These are phyloP conservation scores for Myriosclerotinia curreyana DNA, from an alignment of 2,329 filamentous ascomycete genomes.

Conservation along the genomic window DNA sequence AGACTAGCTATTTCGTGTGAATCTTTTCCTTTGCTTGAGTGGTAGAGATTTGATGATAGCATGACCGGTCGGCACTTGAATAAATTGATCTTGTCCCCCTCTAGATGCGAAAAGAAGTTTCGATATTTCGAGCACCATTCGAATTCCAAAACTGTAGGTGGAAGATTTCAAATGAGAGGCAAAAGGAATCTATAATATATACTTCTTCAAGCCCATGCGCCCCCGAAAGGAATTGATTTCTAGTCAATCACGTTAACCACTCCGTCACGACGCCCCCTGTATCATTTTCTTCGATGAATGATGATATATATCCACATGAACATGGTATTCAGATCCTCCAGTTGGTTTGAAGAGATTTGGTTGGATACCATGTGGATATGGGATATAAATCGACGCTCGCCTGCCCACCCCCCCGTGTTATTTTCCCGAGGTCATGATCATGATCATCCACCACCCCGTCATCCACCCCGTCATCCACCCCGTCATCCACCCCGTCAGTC, in stretches of 20 bases:
- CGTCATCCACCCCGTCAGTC: too few relatives aligned
- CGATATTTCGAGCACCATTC: too few relatives aligned
- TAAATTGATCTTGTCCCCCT: too few relatives aligned
- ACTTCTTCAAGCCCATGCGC: neutral
- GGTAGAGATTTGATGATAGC: too few relatives aligned
- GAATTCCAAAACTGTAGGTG: too few relatives aligned
- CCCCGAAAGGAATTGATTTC: constrained; percentile 13
- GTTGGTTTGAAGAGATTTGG: neutral
- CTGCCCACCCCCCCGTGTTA: neutral
- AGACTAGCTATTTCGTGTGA: neutral
- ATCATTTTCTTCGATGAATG: fast-evolving
- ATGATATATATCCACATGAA: fast-evolving
- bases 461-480: too few relatives aligned
- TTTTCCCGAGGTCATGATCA: neutral
- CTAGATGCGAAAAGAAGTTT: too few relatives aligned
- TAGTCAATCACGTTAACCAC: constrained; percentile 15
- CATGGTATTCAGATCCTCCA: neutral
- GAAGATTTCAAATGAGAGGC: too few relatives aligned
- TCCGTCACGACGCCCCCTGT: constrained; percentile 5
- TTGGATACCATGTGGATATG: neutral
- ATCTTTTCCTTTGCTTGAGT: too few relatives aligned
- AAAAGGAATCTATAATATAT: too few relatives aligned
- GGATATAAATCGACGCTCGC: constrained; percentile 3
- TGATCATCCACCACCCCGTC: too few relatives aligned
- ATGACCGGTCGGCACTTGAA: too few relatives aligned